Evolutionary conservation across 2,329 filamentous ascomycete species (phyloP), one percentile per base, ranked within the genome.

Genomic region (Penicillium sp.): DNA sequence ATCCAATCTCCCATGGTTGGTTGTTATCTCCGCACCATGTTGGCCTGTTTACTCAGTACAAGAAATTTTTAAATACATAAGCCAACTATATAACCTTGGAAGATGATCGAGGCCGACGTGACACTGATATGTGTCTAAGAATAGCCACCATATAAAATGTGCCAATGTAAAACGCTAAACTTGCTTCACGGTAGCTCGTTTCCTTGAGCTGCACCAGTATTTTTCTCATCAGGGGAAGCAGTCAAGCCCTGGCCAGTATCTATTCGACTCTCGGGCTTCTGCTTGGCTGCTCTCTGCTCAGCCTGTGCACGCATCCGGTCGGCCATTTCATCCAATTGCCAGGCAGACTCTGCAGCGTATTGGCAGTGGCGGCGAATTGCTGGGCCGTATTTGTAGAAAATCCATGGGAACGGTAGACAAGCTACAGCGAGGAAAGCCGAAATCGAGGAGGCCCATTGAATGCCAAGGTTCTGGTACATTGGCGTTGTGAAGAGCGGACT

Each of bases 401-500:
- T 49, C 64, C 61, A 56, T 12, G 60, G 64, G 43, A 66, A 65
- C 1, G 65, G 65, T 12, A 66, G 51, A 24, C 65, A 65, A 1
- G 59, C 59, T 8, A 70, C 40, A 2, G 53, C 37, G 6, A 55
- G 39, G 15, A 57, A 48, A 2, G 44, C 53, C 12, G 53, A 52
- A 15, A 55, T 65, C 61, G 41, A 71, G 45, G 53, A 70, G 65
- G 68, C 70, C 70, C 69, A 72, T 33, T 69, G 64, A 19, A 72
- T 66, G 1, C 71, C 69, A 10, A 73, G 57, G 5, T 53, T 55
- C 2, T 59, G 32, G 48, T 70, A 73, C 62, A 73, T 63, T 4
- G 64, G 47, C 0, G 55, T 59, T 0, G 68, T 70, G 52, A 71
- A 71, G 17, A 73, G 57, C 4, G 70, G 70, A 37, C 43, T 45